Conservation (phyloP, 495 filamentous ascomycete species). For the Neurospora sp. region DNA sequence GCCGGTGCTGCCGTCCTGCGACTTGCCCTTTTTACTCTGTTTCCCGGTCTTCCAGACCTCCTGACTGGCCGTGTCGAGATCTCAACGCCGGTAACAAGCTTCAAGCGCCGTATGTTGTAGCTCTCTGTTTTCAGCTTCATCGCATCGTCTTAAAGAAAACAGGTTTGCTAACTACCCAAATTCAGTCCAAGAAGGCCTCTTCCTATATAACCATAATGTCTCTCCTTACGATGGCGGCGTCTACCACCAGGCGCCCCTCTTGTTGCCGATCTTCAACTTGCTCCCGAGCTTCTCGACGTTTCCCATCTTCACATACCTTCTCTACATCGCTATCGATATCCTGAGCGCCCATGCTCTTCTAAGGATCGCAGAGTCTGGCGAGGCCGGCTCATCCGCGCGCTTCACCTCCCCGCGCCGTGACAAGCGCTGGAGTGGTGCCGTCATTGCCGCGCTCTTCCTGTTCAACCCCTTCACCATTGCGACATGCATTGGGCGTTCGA, state of each 20-base stretch:
- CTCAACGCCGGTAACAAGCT: conserved; percentile 93
- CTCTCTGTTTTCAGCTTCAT: not conserved
- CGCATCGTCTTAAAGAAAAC: not conserved
- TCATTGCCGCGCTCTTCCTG: conserved; percentile 74
- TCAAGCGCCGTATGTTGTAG: conserved; percentile 72
- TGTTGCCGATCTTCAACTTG: conserved; percentile 83
- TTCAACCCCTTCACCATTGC: conserved; percentile 94
- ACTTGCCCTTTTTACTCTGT: conserved; percentile 66
- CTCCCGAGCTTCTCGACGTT: conserved; percentile 56
- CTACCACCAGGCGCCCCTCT: conserved; percentile 91
- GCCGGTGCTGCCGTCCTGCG: conserved; percentile 67
- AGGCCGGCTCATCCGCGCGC: conserved; percentile 58
- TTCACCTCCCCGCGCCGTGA: conserved; percentile 72
- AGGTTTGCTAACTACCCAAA: not conserved
- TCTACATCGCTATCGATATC: conserved; percentile 77
- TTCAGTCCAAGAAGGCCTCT: conserved; percentile 88
- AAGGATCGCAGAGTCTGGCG: conserved; percentile 73
- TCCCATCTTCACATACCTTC: conserved; percentile 63
- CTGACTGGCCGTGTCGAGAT: conserved; percentile 90
- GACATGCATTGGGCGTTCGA: conserved; percentile 86
- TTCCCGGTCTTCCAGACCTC: conserved; percentile 77
- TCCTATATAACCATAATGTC: conserved; percentile 90
- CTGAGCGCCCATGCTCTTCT: conserved; percentile 75
- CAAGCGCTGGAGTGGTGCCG: conserved; percentile 63
- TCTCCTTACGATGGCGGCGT: conserved; percentile 97